phyloP scores from a whole-genome alignment of 305 asterid genomes.

The Salvia sclarea region DNA sequence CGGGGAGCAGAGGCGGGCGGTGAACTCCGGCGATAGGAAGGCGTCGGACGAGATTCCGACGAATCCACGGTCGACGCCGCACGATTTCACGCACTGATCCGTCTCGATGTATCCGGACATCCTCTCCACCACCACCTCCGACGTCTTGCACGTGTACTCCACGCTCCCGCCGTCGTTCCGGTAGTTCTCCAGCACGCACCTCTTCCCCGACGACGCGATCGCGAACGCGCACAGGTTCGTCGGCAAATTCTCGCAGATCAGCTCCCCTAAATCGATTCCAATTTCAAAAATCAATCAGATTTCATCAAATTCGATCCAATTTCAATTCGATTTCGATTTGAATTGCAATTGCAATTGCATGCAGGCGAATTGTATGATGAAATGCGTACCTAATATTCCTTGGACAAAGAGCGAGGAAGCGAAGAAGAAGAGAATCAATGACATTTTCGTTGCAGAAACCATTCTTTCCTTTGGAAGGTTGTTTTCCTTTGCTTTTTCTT shows the following conservation, averaged over 20 bases:
- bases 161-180: slow-evolving; percentile 38
- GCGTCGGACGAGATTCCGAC: slow-evolving; percentile 73
- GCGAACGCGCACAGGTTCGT: slow-evolving; percentile 56
- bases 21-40: slow-evolving; percentile 49
- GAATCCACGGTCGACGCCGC: slow-evolving; percentile 58
- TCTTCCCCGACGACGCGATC: slow-evolving; percentile 78
- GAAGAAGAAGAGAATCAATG: slow-evolving; percentile 54
- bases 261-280: slow-evolving; percentile 40
- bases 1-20: slow-evolving; percentile 58
- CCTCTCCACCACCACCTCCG: slow-evolving; percentile 62
- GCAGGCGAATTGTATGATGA: neutral
- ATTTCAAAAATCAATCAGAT: neutral
- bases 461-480: slow-evolving; percentile 28
- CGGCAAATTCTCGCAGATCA: slow-evolving; percentile 71
- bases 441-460: slow-evolving; percentile 49
- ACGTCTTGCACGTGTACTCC: slow-evolving; percentile 64
- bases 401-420: slow-evolving; percentile 60
- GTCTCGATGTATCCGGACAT: slow-evolving; percentile 63
- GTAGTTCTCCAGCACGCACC: slow-evolving; percentile 74
- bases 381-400: slow-evolving; percentile 50
- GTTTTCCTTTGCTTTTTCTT: slow-evolving; percentile 21
- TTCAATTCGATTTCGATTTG: neutral
- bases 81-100: slow-evolving; percentile 55
- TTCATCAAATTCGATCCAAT: neutral
- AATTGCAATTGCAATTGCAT: neutral